These are phyloP conservation scores for Plasmodium cynomolgi DNA, from an alignment of 169 alveolate species.

Conservation along the genomic window DNA sequence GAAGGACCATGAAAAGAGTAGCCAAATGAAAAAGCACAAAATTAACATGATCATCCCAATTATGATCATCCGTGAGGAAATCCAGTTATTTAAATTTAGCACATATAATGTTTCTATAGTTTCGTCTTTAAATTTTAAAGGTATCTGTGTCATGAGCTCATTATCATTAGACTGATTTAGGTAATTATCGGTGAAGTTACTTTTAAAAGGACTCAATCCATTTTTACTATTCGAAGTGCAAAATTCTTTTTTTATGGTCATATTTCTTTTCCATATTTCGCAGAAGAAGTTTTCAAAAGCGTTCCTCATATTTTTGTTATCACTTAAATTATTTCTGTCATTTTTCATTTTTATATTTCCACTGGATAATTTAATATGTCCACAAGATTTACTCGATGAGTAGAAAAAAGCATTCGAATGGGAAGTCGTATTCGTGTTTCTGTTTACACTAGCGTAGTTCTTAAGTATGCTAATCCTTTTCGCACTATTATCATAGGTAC, in stretches of 20 bases:
- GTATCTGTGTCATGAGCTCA: slow-evolving; percentile 69
- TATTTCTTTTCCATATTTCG: slow-evolving; percentile 61
- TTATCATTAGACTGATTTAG: slow-evolving; percentile 42
- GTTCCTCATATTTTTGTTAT: not conserved
- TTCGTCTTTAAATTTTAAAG: slow-evolving; percentile 77
- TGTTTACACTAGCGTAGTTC: not conserved
- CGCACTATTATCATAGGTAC: slow-evolving; percentile 18
- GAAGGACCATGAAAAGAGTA: slow-evolving; percentile 57
- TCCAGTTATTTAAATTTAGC: slow-evolving; percentile 78
- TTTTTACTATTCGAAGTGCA: slow-evolving; percentile 6
- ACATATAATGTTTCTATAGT: slow-evolving; percentile 80
- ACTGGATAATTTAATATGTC: slow-evolving; percentile 27
- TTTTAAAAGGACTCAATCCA: slow-evolving; percentile 26
- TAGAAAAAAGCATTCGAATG: not conserved
- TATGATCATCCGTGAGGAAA: slow-evolving; percentile 49
- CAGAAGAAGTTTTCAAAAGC: slow-evolving; percentile 12
- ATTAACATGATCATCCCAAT: slow-evolving; percentile 69
- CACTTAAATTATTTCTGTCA: not conserved
- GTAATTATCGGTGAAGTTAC: slow-evolving; percentile 15
- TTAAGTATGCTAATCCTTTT: not conserved
- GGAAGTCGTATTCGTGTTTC: not conserved
- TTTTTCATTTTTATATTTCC: slow-evolving; percentile 30
- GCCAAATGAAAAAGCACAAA: slow-evolving; percentile 75
- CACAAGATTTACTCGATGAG: slow-evolving; percentile 33
- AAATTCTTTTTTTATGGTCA: slow-evolving; percentile 50